Base-by-base conservation (phyloP, 179 eudicot species). In the Beta corolliflora region DNA sequence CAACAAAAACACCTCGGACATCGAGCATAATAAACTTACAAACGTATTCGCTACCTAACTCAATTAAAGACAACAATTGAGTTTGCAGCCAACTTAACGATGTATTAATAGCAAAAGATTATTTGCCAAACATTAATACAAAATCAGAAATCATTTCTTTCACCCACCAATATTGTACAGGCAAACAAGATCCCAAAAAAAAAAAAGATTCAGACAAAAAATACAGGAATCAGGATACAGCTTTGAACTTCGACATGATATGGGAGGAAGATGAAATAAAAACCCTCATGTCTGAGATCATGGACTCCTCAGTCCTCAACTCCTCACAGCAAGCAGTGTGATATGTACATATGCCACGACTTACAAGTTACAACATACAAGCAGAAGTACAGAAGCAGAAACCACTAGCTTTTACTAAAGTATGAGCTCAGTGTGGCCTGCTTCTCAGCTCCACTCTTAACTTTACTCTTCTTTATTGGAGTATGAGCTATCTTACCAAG, bases 361-460 rank as follows among this genome's bases (percentile, higher is more conserved):
- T 45, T 79, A 79, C 77, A 53, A 73, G 54, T 45, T 79, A 79
- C 77, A 53, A 60, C 67, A 8, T 11, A 48, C 83, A 65, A 46
- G 77, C 79, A 65, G 29, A 31, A 55, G 0, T 19, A 48, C n/a
- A 3, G 29, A 14, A 29, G 50, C 46, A 31, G 36, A 74, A 53
- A 29, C 72, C 13, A 58, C 85, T 75, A 85, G 81, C 78, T 46
- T 79, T 79, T 82, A 23, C 52, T 56, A 79, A 85, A 85, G 71
- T 75, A 85, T 3, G 83, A 85, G 58, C 82, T 8, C 15, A 81
- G 74, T 29, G 87, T 81, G 18, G 84, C 69, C 67, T 85, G 87
- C 75, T 85, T 85, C 54, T 69, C 80, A 53, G 73, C 64, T 53
- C 77, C 80, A 4, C 83, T 56, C 71, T 82, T 76, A 18, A 71